Conservation (phyloP, 495 filamentous ascomycete genomes). For the Tirmania nivea region DNA sequence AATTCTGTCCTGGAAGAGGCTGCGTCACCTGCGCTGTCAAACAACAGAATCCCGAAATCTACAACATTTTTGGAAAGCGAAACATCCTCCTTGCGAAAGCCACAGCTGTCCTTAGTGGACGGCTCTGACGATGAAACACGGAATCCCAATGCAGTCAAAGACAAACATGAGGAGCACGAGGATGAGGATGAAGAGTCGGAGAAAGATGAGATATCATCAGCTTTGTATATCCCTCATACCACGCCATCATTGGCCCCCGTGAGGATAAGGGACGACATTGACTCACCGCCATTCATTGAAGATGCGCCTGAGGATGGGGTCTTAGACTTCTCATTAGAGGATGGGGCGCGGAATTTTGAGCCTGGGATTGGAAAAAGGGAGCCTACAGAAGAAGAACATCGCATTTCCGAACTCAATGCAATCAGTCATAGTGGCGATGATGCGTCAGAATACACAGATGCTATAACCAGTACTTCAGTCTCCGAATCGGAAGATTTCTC, state of each 20-base stretch:
- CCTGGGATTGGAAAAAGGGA: no score
- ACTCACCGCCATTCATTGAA: no score
- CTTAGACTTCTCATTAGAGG: no score
- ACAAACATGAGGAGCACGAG: slow-evolving; percentile 8
- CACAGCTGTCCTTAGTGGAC: slow-evolving; percentile 10
- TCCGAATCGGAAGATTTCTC: neutral
- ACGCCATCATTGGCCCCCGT: slow-evolving; percentile 20
- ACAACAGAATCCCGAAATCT: slow-evolving; percentile 2
- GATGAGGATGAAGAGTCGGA: slow-evolving; percentile 67
- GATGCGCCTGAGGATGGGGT: no score
- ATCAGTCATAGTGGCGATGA: neutral
- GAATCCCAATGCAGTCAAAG: neutral
- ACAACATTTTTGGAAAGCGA: slow-evolving; percentile 6
- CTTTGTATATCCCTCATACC: slow-evolving; percentile 76
- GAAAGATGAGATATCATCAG: slow-evolving; percentile 85
- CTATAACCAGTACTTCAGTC: neutral
- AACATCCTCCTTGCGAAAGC: slow-evolving; percentile 2
- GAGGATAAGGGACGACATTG: no score
- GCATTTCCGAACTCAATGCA: no score
- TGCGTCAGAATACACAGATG: neutral
- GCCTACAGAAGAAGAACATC: no score
- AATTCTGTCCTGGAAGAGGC: neutral
- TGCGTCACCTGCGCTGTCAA: slow-evolving; percentile 1
- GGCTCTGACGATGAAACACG: slow-evolving; percentile 12
- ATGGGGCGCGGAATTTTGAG: no score